Conservation (phyloP, 1,284 basidiomycete species). For the Leccinum solheimii region DNA sequence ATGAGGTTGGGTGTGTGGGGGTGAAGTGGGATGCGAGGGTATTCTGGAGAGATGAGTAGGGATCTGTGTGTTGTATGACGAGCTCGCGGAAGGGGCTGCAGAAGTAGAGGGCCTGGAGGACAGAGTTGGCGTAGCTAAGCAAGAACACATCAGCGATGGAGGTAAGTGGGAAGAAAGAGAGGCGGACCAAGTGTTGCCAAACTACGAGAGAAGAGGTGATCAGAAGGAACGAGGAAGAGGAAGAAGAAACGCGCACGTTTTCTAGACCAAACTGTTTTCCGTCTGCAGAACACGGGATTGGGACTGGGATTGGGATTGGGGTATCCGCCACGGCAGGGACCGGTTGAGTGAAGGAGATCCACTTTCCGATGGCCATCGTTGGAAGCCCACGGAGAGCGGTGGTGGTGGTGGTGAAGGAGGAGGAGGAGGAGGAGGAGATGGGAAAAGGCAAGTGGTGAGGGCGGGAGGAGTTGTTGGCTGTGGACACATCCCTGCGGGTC, state of each 20-base stretch:
- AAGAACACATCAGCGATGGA: constrained; percentile 17
- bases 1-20: constrained; percentile 22
- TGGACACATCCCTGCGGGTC: constrained; percentile 23
- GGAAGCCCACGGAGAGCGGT: not conserved
- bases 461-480: constrained; percentile 1
- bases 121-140: constrained; percentile 93
- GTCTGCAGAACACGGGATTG: constrained; percentile 54
- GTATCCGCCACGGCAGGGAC: constrained; percentile 27
- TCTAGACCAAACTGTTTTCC: constrained; percentile 88
- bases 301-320: constrained; percentile 34
- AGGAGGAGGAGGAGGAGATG: not conserved
- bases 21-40: constrained; percentile 15
- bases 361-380: constrained; percentile 34
- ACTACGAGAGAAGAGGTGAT: constrained; percentile 43
- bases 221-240: not conserved
- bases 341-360: constrained; percentile 40
- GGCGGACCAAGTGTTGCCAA: constrained; percentile 80
- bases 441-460: not conserved
- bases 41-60: constrained; percentile 32
- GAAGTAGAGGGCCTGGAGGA: constrained; percentile 93
- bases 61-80: constrained; percentile 59
- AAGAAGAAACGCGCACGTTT: constrained; percentile 65
- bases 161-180: constrained; percentile 3
- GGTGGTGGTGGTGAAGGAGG: not conserved
- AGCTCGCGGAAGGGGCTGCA: constrained; percentile 81